Base-by-base conservation (phyloP, 1,139 yeast genomes). In the Sugiyamaella sp. region DNA sequence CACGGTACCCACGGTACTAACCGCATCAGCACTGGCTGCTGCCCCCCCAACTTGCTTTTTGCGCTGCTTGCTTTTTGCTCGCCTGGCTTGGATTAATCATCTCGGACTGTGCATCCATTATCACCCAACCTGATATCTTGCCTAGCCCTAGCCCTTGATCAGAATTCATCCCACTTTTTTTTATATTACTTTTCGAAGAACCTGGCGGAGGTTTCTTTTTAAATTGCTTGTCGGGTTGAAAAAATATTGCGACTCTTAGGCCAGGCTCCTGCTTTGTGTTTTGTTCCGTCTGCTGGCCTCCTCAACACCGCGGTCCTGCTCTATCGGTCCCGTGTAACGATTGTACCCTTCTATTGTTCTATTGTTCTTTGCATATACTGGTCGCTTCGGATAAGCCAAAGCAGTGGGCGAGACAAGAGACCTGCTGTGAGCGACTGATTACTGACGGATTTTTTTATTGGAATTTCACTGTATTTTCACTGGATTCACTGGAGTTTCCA, bases 61-160 rank as follows among this genome's bases (percentile, higher is more conserved):
- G 8, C 35, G 35, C 14, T 29, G 10, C 5, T 29, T 29, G 14
- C 35, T 29, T 29, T 29, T 29, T 29, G 14, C 14, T 29, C 4
- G 29, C 14, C 14, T 29, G 35, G 35, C 35, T 29, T 29, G 35
- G 35, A 29, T 29, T 29, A 29, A 29, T 29, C 35, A 29, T 29
- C 35, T 29, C 35, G 35, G 35, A 29, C 35, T 29, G 35, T 29
- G 35, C 35, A 29, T 29, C 35, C 35, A 29, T 29, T 25, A 29
- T 29, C 35, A 29, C 35, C 35, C 35, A 29, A 29, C 35, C 35
- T 29, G 35, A 29, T 29, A 29, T 29, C 35, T 29, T 12, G 35
- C 35, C 4, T 29, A 29, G 35, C 35, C 35, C 35, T 29, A 10
- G 14, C 35, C 35, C 35, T 29, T 29, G 35, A 29, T 29, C 35